Conservation (phyloP, 1,284 basidiomycete genomes). For the Quambalaria eucalypti region DNA sequence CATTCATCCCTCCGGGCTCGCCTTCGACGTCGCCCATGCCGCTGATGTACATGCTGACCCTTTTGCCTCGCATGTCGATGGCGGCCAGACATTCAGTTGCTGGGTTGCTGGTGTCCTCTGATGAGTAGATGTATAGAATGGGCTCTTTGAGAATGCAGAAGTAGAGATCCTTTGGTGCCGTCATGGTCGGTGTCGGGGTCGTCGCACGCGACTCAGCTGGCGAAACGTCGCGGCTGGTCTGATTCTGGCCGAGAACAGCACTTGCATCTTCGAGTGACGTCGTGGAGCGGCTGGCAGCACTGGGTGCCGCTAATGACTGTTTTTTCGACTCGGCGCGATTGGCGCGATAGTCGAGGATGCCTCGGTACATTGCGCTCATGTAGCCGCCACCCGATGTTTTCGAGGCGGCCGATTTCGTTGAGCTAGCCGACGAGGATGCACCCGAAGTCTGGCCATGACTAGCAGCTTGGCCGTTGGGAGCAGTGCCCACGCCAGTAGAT, state of each 20-base stretch:
- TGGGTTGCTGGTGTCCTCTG: slow-evolving; percentile 24
- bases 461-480: background rate
- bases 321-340: slow-evolving; percentile 8
- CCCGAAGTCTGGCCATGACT: background rate
- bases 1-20: slow-evolving; percentile 24
- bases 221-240: background rate
- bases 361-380: slow-evolving; percentile 37
- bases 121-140: slow-evolving; percentile 43
- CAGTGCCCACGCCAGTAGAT: too few species aligned
- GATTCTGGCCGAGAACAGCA: background rate
- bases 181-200: background rate
- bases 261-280: background rate
- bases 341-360: slow-evolving; percentile 33
- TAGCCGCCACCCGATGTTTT: slow-evolving; percentile 9
- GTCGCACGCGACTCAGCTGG: slow-evolving; percentile 3
- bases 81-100: slow-evolving; percentile 39
- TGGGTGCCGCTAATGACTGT: background rate
- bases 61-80: slow-evolving; percentile 38
- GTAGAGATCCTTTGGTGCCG: slow-evolving; percentile 24
- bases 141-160: slow-evolving; percentile 40
- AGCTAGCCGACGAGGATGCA: background rate
- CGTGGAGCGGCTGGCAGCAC: background rate
- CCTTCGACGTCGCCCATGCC: slow-evolving; percentile 36
- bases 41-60: slow-evolving; percentile 35
- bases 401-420: background rate